Percentiles rank a stretch among this genome's conserved stretches.
Conservation (phyloP, 73 alveolate genomes). For the Stentor coeruleus region DNA sequence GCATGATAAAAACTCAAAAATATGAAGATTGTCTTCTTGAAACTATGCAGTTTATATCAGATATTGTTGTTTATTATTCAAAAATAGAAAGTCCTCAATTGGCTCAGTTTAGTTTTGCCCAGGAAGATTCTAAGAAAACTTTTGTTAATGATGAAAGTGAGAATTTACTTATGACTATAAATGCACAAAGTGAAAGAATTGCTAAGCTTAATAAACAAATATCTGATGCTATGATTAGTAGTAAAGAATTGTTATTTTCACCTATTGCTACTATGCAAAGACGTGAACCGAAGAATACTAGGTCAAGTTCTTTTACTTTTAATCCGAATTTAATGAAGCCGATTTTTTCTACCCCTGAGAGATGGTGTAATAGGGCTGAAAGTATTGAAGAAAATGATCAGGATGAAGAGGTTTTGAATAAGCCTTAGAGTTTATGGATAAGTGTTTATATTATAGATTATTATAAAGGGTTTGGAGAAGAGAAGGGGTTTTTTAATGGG, state of each 20-base stretch:
- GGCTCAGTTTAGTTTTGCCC: background rate
- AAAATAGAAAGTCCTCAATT: background rate
- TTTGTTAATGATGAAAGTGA: constrained; percentile 5
- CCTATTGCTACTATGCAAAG: background rate
- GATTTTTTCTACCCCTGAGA: background rate
- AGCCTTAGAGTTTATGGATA: no score
- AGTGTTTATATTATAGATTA: no score
- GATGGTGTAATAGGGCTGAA: background rate
- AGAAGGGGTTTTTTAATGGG: background rate
- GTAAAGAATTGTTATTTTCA: background rate
- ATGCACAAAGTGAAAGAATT: background rate
- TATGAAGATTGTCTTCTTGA: background rate
- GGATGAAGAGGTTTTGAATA: background rate
- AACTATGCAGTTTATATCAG: background rate
- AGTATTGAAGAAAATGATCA: background rate
- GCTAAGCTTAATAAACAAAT: background rate
- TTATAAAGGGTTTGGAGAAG: background rate
- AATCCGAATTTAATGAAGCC: background rate
- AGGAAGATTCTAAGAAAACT: no score
- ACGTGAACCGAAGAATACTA: background rate
- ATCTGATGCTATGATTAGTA: background rate
- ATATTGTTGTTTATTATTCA: background rate
- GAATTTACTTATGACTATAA: background rate
- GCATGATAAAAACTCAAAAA: background rate
- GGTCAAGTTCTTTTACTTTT: background rate